Evolutionary conservation across 208 protist genomes (phyloP).

Genomic region (Trypanosoma avium): DNA sequence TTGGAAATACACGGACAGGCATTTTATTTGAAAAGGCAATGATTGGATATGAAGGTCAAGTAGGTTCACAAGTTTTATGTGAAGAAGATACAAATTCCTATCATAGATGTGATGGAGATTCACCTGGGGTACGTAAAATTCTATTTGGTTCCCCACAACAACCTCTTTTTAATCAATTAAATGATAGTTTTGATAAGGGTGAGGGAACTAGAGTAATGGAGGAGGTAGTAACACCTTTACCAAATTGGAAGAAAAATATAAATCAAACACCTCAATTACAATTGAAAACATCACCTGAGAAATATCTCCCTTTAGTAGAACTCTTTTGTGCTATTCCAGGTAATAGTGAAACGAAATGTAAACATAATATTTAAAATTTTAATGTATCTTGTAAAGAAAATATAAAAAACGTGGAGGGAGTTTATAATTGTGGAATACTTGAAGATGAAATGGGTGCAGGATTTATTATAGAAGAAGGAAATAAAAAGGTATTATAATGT

Average conservation of each 20-base stretch:
- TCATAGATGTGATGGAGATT: slow-evolving; percentile 2
- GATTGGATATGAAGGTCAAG: background rate
- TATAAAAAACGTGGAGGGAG: background rate
- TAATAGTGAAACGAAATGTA: background rate
- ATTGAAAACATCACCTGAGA: background rate
- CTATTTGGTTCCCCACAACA: slow-evolving; percentile 15
- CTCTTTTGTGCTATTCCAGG: background rate
- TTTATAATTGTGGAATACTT: background rate
- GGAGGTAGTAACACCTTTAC: background rate
- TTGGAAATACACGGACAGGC: slow-evolving; percentile 15
- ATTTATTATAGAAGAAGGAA: background rate
- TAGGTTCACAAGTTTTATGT: slow-evolving; percentile 1
- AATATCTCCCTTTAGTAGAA: background rate
- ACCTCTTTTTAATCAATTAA: background rate
- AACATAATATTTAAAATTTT: background rate
- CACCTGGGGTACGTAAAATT: slow-evolving; percentile 13
- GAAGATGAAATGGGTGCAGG: too few species aligned
- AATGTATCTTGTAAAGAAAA: background rate
- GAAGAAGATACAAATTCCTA: slow-evolving; percentile 4
- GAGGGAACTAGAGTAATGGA: background rate
- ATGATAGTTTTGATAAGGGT: slow-evolving; percentile 6
- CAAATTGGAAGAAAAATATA: background rate
- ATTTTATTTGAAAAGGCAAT: slow-evolving; percentile 13
- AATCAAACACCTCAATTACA: background rate
- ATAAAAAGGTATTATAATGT: background rate